Percentiles rank a stretch among this genome's conserved stretches.
Evolutionary conservation across 2,329 filamentous ascomycete species (phyloP).

Genomic region (Chaetomiaceae sp.): DNA sequence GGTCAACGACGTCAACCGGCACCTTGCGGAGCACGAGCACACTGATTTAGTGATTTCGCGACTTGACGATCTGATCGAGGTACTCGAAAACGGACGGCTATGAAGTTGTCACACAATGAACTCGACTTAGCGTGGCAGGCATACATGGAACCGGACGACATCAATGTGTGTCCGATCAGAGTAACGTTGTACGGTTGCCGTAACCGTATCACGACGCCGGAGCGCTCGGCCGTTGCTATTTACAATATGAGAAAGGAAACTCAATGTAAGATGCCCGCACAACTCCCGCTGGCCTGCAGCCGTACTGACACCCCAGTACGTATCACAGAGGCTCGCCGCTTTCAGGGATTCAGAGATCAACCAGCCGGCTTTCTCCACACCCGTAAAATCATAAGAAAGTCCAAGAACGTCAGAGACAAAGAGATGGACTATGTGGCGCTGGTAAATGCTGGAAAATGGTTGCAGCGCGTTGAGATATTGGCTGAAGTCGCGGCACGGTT

Average conservation of each 20-base stretch:
- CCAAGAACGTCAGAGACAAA: not conserved
- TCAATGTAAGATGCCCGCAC: not conserved
- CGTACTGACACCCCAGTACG: not conserved
- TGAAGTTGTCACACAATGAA: conserved; percentile 4
- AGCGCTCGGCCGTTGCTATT: not conserved
- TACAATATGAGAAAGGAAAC: not conserved
- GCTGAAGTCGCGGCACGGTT: not conserved
- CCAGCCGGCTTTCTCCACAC: not conserved
- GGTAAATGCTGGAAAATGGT: conserved; percentile 18
- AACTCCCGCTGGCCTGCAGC: conserved; percentile 10
- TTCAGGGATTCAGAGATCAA: not conserved
- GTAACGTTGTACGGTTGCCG: no score
- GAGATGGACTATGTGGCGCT: conserved; percentile 5
- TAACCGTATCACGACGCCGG: no score
- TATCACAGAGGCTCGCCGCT: not conserved
- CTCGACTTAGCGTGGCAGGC: conserved; percentile 8
- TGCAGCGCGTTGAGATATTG: not conserved
- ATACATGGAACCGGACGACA: no score
- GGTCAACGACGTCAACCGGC: conserved; percentile 70
- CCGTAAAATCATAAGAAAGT: not conserved
- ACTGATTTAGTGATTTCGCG: conserved; percentile 68
- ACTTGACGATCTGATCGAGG: conserved; percentile 68
- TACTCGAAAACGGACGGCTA: conserved; percentile 68
- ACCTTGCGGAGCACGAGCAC: conserved; percentile 63
- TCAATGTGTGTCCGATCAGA: no score